Conservation (phyloP, 768 basidiomycete species). For the Amanita polypyramis region DNA sequence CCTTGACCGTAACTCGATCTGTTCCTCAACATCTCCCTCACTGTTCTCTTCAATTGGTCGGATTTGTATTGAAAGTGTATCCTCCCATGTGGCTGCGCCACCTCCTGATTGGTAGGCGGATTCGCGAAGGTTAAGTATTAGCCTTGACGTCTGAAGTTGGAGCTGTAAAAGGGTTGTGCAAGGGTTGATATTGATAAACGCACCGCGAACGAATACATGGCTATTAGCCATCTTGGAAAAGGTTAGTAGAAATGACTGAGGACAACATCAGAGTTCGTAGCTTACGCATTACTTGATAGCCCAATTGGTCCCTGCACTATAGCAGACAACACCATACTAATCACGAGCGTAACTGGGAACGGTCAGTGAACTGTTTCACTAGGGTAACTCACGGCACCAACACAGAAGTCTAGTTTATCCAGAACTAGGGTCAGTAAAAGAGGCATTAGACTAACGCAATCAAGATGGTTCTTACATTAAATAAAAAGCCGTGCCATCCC, state of each 20-base stretch:
- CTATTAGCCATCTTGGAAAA: neutral
- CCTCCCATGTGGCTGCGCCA: neutral
- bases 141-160: neutral
- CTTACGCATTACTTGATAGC: too few species aligned
- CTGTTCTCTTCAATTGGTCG: neutral
- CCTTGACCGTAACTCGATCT: neutral
- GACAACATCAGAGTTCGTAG: neutral
- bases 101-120: neutral
- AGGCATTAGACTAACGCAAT: neutral
- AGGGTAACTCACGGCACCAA: too few species aligned
- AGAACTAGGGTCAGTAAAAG: neutral
- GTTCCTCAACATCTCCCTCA: neutral
- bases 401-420: neutral
- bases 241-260: neutral
- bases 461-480: neutral
- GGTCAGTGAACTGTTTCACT: too few species aligned
- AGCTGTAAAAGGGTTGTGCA: neutral
- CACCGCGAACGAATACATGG: conserved; percentile 4
- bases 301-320: too few species aligned
- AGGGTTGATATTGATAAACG: neutral
- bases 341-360: too few species aligned
- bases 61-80: neutral
- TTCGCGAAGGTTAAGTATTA: conserved; percentile 4
- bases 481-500: conserved; percentile 4
- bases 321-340: too few species aligned